Evolutionary conservation across 495 filamentous ascomycete genomes (phyloP), one percentile per base, ranked within the genome.

Genomic region (Aspergillus steynii): DNA sequence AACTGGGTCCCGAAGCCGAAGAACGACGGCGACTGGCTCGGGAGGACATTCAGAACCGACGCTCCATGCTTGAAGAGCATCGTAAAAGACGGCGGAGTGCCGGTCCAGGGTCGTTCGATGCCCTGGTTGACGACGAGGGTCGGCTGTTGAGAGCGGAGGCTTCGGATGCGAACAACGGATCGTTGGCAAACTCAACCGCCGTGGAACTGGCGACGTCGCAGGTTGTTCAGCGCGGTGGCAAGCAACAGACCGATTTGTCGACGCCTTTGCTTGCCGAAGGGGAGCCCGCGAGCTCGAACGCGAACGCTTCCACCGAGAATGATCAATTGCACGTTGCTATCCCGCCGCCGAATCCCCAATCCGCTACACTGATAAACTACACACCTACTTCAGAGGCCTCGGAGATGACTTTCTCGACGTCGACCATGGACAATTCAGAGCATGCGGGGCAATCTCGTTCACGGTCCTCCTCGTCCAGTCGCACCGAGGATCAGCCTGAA

Each of bases 1-100:
- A 88, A 29, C 62, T 77, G 10, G 83, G 79, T 8, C 80, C 88
- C 20, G 87, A 88, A 20, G 90, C 88, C 50, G 87, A 88, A 60
- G 88, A 91, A 61, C 85, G 88, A 56, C 80, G 86, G 59, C 83
- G 87, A 37, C 77, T 83, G 60, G 88, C 87, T 64, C 80, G 89
- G 47, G 88, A 90, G 64, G 91, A 96, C 67, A 78, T 93, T 28
- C 77, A 88, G 72, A 89, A 88, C 58, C 88, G 88, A 55, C 74
- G 78, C 5, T 56, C 68, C 32, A 56, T 80, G 12, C 66, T 83
- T 32, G 79, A 79, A 57, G 74, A 74, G 51, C 72, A 71, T 20
- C 69, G 71, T 31, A 73, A 61, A 61, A 55, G 46, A 58, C 65
- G 56, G 55, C 60, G 47, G 7, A 62, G 52, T 55, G 68, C 62